A percentile compares a stretch with the other conserved stretches of the same genome.
Evolutionary conservation across 139 green algal species (phyloP).

Genomic region (Bryopsis sp.): DNA sequence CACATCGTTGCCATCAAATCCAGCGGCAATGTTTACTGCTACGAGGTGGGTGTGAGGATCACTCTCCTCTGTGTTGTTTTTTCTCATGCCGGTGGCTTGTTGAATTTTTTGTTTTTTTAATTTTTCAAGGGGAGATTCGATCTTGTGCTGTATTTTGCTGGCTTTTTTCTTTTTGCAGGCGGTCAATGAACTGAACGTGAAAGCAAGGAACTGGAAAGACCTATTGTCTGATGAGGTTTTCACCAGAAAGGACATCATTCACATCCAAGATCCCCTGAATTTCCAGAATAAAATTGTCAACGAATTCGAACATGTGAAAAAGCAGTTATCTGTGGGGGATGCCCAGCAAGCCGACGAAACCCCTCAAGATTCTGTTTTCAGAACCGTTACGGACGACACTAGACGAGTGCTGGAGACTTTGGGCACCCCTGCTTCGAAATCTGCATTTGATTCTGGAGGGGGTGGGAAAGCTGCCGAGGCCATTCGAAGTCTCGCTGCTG

Average conservation of each 20-base stretch:
- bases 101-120: too few relatives aligned
- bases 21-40: slow-evolving; percentile 75
- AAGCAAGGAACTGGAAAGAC: slow-evolving; percentile 87
- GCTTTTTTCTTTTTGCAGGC: slow-evolving; percentile 47
- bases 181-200: slow-evolving; percentile 88
- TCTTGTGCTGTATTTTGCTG: too few relatives aligned
- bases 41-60: slow-evolving; percentile 13
- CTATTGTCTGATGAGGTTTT: slow-evolving; percentile 83
- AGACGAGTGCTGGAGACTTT: slow-evolving; percentile 55
- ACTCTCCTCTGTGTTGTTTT: too few relatives aligned
- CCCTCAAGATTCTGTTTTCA: slow-evolving; percentile 20
- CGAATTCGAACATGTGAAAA: slow-evolving; percentile 86
- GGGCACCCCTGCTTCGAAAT: slow-evolving; percentile 29
- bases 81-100: too few relatives aligned
- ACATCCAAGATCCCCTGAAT: slow-evolving; percentile 75
- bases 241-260: slow-evolving; percentile 84
- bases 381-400: slow-evolving; percentile 60
- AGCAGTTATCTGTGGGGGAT: slow-evolving; percentile 22
- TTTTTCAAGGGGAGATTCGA: too few relatives aligned
- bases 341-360: background rate
- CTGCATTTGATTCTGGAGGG: slow-evolving; percentile 21
- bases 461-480: slow-evolving; percentile 39
- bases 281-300: slow-evolving; percentile 39
- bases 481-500: slow-evolving; percentile 50
- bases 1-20: slow-evolving; percentile 88